Conservation (phyloP, 2,329 filamentous ascomycete genomes). For the Monosporascus sp. region DNA sequence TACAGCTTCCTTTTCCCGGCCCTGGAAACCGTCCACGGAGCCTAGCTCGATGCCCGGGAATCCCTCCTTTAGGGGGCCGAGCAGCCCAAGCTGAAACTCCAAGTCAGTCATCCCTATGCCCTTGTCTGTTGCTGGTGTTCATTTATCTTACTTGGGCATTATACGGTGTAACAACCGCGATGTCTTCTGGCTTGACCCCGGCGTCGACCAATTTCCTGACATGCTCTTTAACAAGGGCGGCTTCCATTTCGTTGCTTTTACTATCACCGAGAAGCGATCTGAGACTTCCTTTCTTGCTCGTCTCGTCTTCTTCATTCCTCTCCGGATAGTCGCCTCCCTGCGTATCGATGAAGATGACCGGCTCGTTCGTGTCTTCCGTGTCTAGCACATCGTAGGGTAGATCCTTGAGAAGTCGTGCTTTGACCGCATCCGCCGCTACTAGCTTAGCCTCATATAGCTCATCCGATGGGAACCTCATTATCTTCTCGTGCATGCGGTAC, state of each 20-base stretch:
- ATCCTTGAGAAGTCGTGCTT: constrained; percentile 66
- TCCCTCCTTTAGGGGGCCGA: constrained; percentile 73
- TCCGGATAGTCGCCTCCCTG: constrained; percentile 92
- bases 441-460: constrained; percentile 81
- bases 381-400: constrained; percentile 72
- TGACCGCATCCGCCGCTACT: constrained; percentile 74
- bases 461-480: constrained; percentile 90
- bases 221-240: constrained; percentile 71
- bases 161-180: constrained; percentile 93
- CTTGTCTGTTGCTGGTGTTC: constrained; percentile 92
- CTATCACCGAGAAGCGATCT: constrained; percentile 48
- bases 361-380: constrained; percentile 81
- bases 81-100: constrained; percentile 58
- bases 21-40: constrained; percentile 95
- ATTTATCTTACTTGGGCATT: constrained; percentile 70
- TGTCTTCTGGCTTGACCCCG: constrained; percentile 75
- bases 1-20: constrained; percentile 92
- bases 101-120: constrained; percentile 35
- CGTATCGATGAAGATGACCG: constrained; percentile 91
- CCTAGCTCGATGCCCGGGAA: constrained; percentile 89
- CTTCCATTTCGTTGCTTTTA: constrained; percentile 75
- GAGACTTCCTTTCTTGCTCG: constrained; percentile 39
- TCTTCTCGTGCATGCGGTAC: constrained; percentile 95
- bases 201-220: constrained; percentile 70
- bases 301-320: constrained; percentile 67